Evolutionary conservation across 164 flowering plant genomes (phyloP), one percentile per base, ranked within the genome.

Genomic region (Nymphaea thermarum): DNA sequence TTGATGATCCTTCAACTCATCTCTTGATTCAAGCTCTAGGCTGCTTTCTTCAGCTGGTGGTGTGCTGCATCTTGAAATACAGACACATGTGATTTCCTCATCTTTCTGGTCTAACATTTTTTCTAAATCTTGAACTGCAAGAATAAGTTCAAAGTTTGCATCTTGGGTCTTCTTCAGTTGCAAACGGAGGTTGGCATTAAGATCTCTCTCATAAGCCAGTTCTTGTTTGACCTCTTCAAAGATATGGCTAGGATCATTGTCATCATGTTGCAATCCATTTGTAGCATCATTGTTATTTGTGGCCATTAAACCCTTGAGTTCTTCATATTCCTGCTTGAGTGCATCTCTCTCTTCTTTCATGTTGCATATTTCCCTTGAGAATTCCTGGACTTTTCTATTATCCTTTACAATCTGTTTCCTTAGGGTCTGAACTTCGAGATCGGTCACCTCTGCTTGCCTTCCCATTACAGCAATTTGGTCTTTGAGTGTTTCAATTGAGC

Each of bases 161-260:
- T 94, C 96, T 74, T 91, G 98, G 11, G 91, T 92, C 80, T 90
- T 91, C 76, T 87, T 87, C 63, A 94, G 79, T 66, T 90, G 98
- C 66, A 91, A 63, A 65, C 81, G 81, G 53, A 94, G 94, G 79
- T 87, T 80, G 47, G 81, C 73, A 80, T 88, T 91, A 65, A 86
- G 74, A 59, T 88, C 92, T 76, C 85, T 94, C 68, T 89, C 96
- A 76, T 83, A 77, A 71, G 55, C 75, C 68, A 94, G 79, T 73
- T 94, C 98, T 80, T 91, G 84, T 73, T 83, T 83, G 60, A 86
- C 77, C 77, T 88, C 96, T 69, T 85, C 86, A 42, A 87, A 67
- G 59, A 91, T 70, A 68, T 78, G 76, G 71, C 66, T 66, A 15
- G 80, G 78, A 78, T 87, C 96, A 57, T 79, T 84, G 73, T 73